A percentile compares a stretch with the other conserved stretches of the same genome.
Conservation (phyloP, 2,329 filamentous ascomycete species). For the Penicillium palitans region DNA sequence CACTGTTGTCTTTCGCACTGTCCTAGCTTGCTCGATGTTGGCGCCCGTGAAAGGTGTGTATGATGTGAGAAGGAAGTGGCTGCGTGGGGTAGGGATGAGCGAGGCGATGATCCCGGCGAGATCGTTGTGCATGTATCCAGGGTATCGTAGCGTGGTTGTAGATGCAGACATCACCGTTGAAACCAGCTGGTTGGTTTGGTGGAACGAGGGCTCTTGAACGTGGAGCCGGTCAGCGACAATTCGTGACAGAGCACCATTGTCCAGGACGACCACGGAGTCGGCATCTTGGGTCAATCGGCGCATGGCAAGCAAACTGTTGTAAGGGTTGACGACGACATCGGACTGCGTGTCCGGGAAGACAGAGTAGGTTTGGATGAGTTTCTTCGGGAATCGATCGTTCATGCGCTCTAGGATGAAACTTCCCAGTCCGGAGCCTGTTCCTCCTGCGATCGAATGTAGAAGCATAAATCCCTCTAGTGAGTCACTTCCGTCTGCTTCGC, state of each 20-base stretch:
- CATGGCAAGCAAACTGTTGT: slow-evolving; percentile 94
- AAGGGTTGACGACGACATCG: slow-evolving; percentile 96
- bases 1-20: slow-evolving; percentile 95
- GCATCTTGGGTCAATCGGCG: slow-evolving; percentile 90
- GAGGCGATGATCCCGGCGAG: slow-evolving; percentile 95
- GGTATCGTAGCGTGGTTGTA: slow-evolving; percentile 93
- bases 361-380: slow-evolving; percentile 98
- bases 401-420: slow-evolving; percentile 92
- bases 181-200: slow-evolving; percentile 95
- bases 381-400: slow-evolving; percentile 97
- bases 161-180: slow-evolving; percentile 98
- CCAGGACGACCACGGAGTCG: slow-evolving; percentile 94
- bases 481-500: slow-evolving; percentile 96
- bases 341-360: slow-evolving; percentile 93
- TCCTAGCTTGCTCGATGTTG: slow-evolving; percentile 95
- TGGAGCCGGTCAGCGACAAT: slow-evolving; percentile 94
- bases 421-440: slow-evolving; percentile 92
- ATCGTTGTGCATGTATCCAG: slow-evolving; percentile 99
- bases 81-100: slow-evolving; percentile 91
- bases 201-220: slow-evolving; percentile 91
- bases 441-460: slow-evolving; percentile 94
- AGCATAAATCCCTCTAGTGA: slow-evolving; percentile 99
- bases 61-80: slow-evolving; percentile 97
- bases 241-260: slow-evolving; percentile 89
- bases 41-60: slow-evolving; percentile 98